Conservation (phyloP, 805 yeast genomes). For the Pichia insulana region DNA sequence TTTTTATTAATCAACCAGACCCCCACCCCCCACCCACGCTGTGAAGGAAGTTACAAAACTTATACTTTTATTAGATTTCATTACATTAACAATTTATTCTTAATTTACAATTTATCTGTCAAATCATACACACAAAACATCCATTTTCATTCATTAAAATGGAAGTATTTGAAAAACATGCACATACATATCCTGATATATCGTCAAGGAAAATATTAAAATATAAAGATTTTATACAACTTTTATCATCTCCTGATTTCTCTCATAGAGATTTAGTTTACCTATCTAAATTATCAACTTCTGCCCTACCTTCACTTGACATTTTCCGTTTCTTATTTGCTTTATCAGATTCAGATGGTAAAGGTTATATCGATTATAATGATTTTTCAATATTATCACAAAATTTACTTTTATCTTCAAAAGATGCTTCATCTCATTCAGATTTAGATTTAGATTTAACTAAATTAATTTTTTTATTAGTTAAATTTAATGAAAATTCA, state of each 20-base stretch:
- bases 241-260: conserved; percentile 34
- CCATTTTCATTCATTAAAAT: conserved; percentile 26
- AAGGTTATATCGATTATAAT: conserved; percentile 43
- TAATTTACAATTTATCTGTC: too few relatives aligned
- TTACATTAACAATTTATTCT: conserved; percentile 10
- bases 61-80: too few relatives aligned
- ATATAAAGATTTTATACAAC: conserved; percentile 32
- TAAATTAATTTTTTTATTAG: conserved; percentile 45
- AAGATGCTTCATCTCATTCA: conserved; percentile 22
- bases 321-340: conserved; percentile 67
- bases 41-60: too few relatives aligned
- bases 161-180: conserved; percentile 25
- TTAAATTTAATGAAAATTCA: conserved; percentile 36
- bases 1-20: too few relatives aligned
- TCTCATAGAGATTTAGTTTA: conserved; percentile 8
- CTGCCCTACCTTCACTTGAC: conserved; percentile 37
- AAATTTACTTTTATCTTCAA: conserved; percentile 24
- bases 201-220: conserved; percentile 25
- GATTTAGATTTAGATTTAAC: conserved; percentile 38
- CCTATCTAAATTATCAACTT: conserved; percentile 17
- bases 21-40: too few relatives aligned
- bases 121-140: too few relatives aligned
- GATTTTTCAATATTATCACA: conserved; percentile 74
- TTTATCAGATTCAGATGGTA: conserved; percentile 64
- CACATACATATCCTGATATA: conserved; percentile 29